Conservation (phyloP, 345 rosid species). For the Citrus cavaleriei region DNA sequence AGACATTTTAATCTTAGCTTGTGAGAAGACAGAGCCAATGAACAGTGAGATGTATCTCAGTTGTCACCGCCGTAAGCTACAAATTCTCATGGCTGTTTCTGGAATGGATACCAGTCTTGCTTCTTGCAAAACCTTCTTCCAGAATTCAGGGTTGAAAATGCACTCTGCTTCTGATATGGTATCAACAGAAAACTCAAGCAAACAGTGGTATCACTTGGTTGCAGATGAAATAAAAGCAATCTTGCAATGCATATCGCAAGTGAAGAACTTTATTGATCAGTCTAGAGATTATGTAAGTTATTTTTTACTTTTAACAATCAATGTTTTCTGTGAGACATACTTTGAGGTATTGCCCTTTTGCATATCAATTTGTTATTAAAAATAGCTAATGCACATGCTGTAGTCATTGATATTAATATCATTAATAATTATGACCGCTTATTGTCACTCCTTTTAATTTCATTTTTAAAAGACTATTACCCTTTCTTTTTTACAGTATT, state of each 20-base stretch:
- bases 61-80: slow-evolving; percentile 79
- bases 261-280: slow-evolving; percentile 56
- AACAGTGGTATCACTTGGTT: slow-evolving; percentile 55
- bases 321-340: slow-evolving; percentile 6
- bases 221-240: slow-evolving; percentile 78
- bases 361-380: background rate
- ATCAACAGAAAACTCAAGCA: slow-evolving; percentile 39
- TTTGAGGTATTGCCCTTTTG: background rate
- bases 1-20: slow-evolving; percentile 62
- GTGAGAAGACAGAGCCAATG: slow-evolving; percentile 59
- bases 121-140: slow-evolving; percentile 29
- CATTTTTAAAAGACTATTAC: background rate
- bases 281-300: slow-evolving; percentile 60
- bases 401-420: background rate
- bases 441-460: background rate
- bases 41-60: slow-evolving; percentile 61
- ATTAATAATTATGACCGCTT: background rate
- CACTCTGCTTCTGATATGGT: slow-evolving; percentile 32
- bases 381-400: background rate
- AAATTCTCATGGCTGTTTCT: slow-evolving; percentile 54
- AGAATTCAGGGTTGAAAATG: slow-evolving; percentile 27
- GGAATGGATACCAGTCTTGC: slow-evolving; percentile 43
- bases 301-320: slow-evolving; percentile 3
- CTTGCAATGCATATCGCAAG: slow-evolving; percentile 51
- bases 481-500: background rate